Evolutionary conservation across 2,329 filamentous ascomycete genomes (phyloP).

Genomic region (Curvularia lunata): DNA sequence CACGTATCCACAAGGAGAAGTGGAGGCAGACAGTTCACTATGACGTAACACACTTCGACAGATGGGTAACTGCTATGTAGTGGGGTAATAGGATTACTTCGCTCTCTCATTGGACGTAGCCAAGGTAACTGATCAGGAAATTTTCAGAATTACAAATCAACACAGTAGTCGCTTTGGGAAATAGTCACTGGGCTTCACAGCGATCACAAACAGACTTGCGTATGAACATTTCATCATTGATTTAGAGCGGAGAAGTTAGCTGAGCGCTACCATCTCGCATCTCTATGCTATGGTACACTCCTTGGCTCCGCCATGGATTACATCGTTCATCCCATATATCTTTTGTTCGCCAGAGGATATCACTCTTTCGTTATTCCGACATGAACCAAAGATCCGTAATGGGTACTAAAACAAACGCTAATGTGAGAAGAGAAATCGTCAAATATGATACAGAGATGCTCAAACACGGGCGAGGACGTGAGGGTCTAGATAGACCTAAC

Average conservation of each 20-base stretch:
- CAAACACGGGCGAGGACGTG: conserved; percentile 34
- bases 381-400: conserved; percentile 30
- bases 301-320: conserved; percentile 26
- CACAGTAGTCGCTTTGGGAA: not conserved
- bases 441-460: conserved; percentile 46
- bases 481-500: conserved; percentile 44
- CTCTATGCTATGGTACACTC: conserved; percentile 40
- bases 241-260: conserved; percentile 42
- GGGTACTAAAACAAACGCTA: conserved; percentile 42
- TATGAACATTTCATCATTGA: conserved; percentile 22
- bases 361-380: conserved; percentile 31
- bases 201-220: not conserved
- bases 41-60: conserved; percentile 14
- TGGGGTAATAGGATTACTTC: not conserved
- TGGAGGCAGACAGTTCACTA: conserved; percentile 7
- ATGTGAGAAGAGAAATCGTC: conserved; percentile 39
- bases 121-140: not conserved
- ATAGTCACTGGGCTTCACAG: not conserved
- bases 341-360: conserved; percentile 30
- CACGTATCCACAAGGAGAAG: not conserved
- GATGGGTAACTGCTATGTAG: not conserved
- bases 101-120: not conserved
- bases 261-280: conserved; percentile 40
- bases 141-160: not conserved
- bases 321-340: conserved; percentile 27